phyloP scores from a whole-genome alignment of 805 yeast species.

The Ogataea salicorniae region DNA sequence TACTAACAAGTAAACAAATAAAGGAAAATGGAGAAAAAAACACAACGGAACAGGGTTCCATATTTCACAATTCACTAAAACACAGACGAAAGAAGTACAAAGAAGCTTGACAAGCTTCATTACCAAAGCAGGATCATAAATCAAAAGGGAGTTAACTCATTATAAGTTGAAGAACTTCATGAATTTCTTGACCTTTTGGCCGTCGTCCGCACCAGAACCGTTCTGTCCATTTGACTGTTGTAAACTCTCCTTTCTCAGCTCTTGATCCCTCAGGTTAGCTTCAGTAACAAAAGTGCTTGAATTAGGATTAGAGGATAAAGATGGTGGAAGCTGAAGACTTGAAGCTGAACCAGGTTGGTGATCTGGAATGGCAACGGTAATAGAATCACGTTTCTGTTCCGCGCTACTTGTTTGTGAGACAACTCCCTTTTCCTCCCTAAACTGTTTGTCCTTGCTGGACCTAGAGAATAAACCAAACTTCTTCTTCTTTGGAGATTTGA shows the following conservation, averaged over 20 bases:
- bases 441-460: background rate
- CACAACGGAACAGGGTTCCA: too few species aligned
- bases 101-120: background rate
- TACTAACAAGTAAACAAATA: too few species aligned
- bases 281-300: constrained; percentile 2
- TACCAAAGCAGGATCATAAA: background rate
- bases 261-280: background rate
- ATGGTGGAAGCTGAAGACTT: constrained; percentile 5
- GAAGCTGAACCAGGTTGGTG: background rate
- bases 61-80: too few species aligned
- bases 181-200: constrained; percentile 21
- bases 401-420: background rate
- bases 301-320: constrained; percentile 3
- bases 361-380: constrained; percentile 6
- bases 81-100: background rate
- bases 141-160: background rate
- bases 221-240: background rate
- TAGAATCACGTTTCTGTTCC: background rate
- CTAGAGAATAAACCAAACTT: too few species aligned
- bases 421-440: background rate
- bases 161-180: constrained; percentile 26
- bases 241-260: constrained; percentile 1
- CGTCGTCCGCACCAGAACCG: constrained; percentile 4
- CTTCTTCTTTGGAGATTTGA: too few species aligned
- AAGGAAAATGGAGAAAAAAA: too few species aligned